Base-by-base conservation (phyloP, 1,139 yeast species). In the Kodamaea fungicola region DNA sequence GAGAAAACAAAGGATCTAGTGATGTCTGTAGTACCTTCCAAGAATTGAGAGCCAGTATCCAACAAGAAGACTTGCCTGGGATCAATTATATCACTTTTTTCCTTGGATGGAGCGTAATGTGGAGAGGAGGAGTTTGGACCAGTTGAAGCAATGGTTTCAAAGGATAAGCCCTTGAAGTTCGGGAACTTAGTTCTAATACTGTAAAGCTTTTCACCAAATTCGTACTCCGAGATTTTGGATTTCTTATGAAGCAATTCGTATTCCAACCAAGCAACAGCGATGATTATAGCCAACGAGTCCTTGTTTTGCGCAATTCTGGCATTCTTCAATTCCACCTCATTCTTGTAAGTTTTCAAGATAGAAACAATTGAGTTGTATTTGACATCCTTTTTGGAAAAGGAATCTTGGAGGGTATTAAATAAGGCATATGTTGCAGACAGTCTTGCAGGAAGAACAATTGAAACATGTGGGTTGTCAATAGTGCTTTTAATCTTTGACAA, bases 1-100 rank as follows among this genome's bases (percentile, higher is more conserved):
- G 67, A 67, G 46, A 76, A 74, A 47, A 69, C 68, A 40, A 63
- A 61, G 0, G 81, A 74, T 41, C 83, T 58, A 2, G 83, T 76
- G 8, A 76, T 76, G 50, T 76, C 82, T 1, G 83, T 77, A 1
- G 83, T 77, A 2, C 82, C 82, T 50, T 77, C 80, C 34, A 76
- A 57, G 48, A 64, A 77, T 37, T 77, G 82, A 4, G 76, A 73
- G 3, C 83, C 83, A 1, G 80, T 66, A 51, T 77, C 83, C 28
- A 74, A 46, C 28, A 77, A 57, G 42, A 67, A 74, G 2, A 76
- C 56, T 12, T 65, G 53, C 4, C 54, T 47, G 3, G 72, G 68
- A 44, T 76, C 75, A 38, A 77, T 68, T 0, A 60, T 45, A 1
- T 69, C 54, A 41, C 59, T 59, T 10, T 62, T 56, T 1, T 64